Conservation (phyloP, 2,329 filamentous ascomycete species). For the Whalleya microplaca region DNA sequence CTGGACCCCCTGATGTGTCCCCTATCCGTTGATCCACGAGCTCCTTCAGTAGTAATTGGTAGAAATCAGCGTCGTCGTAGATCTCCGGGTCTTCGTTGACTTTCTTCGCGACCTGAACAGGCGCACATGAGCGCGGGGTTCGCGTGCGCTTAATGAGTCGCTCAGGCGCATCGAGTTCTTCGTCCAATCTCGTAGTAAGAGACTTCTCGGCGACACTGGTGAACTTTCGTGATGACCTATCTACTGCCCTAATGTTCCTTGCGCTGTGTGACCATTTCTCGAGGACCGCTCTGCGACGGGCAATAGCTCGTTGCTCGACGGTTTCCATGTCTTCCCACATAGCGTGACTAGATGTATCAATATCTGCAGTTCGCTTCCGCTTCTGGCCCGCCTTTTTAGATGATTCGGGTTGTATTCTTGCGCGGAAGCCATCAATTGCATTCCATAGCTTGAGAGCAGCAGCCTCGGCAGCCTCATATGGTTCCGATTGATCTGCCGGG, state of each 20-base stretch:
- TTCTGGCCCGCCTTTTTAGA: conserved; percentile 59
- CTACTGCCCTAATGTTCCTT: conserved; percentile 60
- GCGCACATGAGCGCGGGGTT: conserved; percentile 76
- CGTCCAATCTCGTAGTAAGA: conserved; percentile 68
- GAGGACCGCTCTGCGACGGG: conserved; percentile 71
- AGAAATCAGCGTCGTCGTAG: conserved; percentile 95
- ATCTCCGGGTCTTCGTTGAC: conserved; percentile 63
- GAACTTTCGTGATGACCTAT: conserved; percentile 57
- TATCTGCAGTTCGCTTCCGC: conserved; percentile 58
- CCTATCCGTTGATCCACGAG: conserved; percentile 86
- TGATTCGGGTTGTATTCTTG: conserved; percentile 57
- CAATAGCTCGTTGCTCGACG: conserved; percentile 62
- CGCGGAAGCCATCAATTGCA: conserved; percentile 72
- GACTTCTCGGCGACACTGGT: conserved; percentile 57
- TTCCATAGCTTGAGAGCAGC: conserved; percentile 86
- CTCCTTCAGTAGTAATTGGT: conserved; percentile 89
- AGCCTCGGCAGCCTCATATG: conserved; percentile 77
- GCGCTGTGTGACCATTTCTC: conserved; percentile 92
- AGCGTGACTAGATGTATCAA: conserved; percentile 61
- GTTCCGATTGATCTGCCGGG: conserved; percentile 51
- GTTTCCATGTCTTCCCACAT: conserved; percentile 75
- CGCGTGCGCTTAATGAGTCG: conserved; percentile 71
- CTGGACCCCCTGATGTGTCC: conserved; percentile 58
- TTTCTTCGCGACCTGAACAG: conserved; percentile 64
- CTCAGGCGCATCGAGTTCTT: conserved; percentile 69